Evolutionary conservation across 2,329 filamentous ascomycete genomes (phyloP).

Genomic region (Aureobasidium leucospermi): DNA sequence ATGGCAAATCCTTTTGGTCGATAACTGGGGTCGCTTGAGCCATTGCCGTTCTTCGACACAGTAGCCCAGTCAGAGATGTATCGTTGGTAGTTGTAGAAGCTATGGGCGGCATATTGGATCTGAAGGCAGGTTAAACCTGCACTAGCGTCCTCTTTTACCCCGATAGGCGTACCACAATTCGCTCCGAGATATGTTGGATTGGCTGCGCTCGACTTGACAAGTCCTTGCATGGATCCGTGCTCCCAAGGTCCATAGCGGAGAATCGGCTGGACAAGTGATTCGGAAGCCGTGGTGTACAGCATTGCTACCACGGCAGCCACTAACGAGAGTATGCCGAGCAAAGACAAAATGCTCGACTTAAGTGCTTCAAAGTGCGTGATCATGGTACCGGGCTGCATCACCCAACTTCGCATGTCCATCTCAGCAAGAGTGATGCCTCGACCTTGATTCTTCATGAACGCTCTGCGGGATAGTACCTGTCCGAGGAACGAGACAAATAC

Average conservation of each 20-base stretch:
- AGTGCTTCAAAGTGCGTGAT: slow-evolving; percentile 62
- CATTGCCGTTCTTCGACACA: slow-evolving; percentile 39
- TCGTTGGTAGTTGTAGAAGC: slow-evolving; percentile 61
- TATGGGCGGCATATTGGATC: slow-evolving; percentile 61
- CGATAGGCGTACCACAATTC: slow-evolving; percentile 57
- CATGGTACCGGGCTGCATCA: slow-evolving; percentile 52
- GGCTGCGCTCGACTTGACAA: too few species aligned
- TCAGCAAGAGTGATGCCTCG: slow-evolving; percentile 66
- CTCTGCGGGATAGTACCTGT: slow-evolving; percentile 64
- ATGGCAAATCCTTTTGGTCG: slow-evolving; percentile 57
- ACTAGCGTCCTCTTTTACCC: slow-evolving; percentile 17
- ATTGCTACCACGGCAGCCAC: slow-evolving; percentile 58
- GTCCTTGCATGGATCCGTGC: slow-evolving; percentile 43
- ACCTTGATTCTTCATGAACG: slow-evolving; percentile 45
- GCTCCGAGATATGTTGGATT: slow-evolving; percentile 48
- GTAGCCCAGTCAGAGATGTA: slow-evolving; percentile 53
- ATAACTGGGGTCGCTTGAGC: slow-evolving; percentile 33
- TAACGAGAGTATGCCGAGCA: slow-evolving; percentile 59
- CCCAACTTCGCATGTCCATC: slow-evolving; percentile 69
- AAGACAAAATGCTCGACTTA: slow-evolving; percentile 54
- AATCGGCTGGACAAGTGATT: slow-evolving; percentile 67
- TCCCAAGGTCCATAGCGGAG: slow-evolving; percentile 53
- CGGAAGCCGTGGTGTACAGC: slow-evolving; percentile 70
- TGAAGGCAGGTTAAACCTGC: slow-evolving; percentile 55
- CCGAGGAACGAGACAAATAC: slow-evolving; percentile 69